Percentiles rank a stretch among this genome's conserved stretches.
Conservation (phyloP, 495 filamentous ascomycete genomes). For the Penicillium flavigenum region DNA sequence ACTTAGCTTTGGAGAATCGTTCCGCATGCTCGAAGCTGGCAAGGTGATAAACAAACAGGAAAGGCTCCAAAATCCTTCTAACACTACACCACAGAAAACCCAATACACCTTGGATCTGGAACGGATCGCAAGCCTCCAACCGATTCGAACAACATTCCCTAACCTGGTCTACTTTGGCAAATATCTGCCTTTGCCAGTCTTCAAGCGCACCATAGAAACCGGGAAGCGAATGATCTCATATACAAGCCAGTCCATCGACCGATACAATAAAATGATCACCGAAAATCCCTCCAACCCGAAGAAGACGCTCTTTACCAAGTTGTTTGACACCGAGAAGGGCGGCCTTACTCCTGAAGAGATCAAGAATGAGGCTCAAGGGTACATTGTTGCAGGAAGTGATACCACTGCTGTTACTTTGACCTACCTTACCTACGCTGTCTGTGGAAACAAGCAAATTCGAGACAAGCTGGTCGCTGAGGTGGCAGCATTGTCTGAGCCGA, state of each 20-base stretch:
- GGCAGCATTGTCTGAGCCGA: slow-evolving; percentile 28
- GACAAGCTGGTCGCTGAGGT: slow-evolving; percentile 44
- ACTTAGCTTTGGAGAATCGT: slow-evolving; percentile 58
- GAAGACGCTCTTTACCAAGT: slow-evolving; percentile 48
- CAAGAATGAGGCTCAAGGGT: slow-evolving; percentile 37
- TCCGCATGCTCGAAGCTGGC: slow-evolving; percentile 53
- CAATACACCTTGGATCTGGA: slow-evolving; percentile 44
- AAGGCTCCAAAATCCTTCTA: too few species aligned
- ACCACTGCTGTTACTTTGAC: slow-evolving; percentile 49
- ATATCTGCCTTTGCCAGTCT: slow-evolving; percentile 21
- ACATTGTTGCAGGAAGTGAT: slow-evolving; percentile 55
- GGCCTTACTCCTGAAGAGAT: slow-evolving; percentile 42
- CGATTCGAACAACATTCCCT: slow-evolving; percentile 42
- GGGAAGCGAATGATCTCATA: slow-evolving; percentile 46
- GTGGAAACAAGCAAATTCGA: slow-evolving; percentile 30
- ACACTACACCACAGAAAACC: slow-evolving; percentile 29
- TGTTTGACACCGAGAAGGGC: slow-evolving; percentile 37
- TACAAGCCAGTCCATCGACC: slow-evolving; percentile 36
- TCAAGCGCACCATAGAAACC: slow-evolving; percentile 44
- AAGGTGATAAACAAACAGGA: slow-evolving; percentile 27
- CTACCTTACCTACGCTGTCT: slow-evolving; percentile 42
- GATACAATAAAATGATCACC: slow-evolving; percentile 42
- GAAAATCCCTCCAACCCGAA: slow-evolving; percentile 38
- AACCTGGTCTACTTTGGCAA: slow-evolving; percentile 19
- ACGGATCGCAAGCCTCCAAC: slow-evolving; percentile 22